Base-by-base conservation (phyloP, 2,329 filamentous ascomycete species). In the Rachicladosporium sp. region DNA sequence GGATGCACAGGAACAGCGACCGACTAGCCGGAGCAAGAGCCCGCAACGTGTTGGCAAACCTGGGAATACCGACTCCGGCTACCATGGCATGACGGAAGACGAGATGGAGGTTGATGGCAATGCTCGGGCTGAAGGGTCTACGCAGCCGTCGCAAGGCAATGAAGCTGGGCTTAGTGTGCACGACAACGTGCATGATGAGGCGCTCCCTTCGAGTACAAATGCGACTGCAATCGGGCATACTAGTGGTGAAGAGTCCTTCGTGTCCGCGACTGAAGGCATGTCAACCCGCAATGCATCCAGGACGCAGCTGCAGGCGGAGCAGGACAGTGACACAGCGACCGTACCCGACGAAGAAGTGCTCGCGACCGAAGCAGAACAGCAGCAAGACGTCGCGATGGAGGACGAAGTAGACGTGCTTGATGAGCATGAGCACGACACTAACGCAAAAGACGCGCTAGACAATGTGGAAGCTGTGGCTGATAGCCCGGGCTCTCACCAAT, bases 11-110 rank as follows among this genome's bases (percentile, higher is more conserved):
- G 35, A 47, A 12, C 46, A 49, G 8, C 46, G 46, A 32, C 51
- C 50, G 11, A 51, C 43, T 13, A 53, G 50, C 35, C 51, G 55
- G 10, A 52, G 49, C 31, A 55, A 52, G 36, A 60, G 57, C 38
- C 57, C 57, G 10, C 46, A 54, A 33, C 52, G 56, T 13, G 43
- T 52, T 6, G 52, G 52, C 11, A 58, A 61, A 43, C 44, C 51
- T 12, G 55, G 54, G 37, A 58, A 62, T 34, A 61, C 66, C 1
- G 80, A 85, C 50, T 85, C 81, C 29, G 80, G 81, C 21, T 85
- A 84, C 51, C 76, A 82, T 61, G 80, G 78, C 35, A 81, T 78
- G 49, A 65, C 67, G 3, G 68, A 72, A 38, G 71, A 77, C 40
- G 63, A 63, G n/a, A 64, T 71, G 59, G 64, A 68, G 6, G 42